Base-by-base conservation (phyloP, 2,329 filamentous ascomycete genomes). In the Fusarium sp. region DNA sequence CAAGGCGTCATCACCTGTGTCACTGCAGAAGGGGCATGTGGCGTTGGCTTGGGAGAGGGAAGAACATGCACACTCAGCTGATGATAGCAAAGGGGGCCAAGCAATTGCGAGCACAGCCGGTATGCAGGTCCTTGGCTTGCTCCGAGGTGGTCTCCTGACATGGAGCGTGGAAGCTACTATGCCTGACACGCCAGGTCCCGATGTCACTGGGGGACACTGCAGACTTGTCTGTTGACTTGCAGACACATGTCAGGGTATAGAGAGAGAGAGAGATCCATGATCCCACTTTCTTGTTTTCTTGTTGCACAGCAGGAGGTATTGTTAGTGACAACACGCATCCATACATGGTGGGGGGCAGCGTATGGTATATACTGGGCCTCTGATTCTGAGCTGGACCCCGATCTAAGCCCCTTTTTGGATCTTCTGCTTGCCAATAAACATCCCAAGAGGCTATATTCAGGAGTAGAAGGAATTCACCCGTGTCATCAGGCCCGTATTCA, bases 271-370 rank as follows among this genome's bases (percentile, higher is more conserved):
- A 51, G 29, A 21, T 46, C 14, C 41, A 63, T 53, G 39, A 53
- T 49, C 14, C 42, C 42, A 47, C 11, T 43, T 55, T 61, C 51
- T 55, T 65, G 47, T 51, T 62, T 61, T 57, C 8, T n/a, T 25
- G 67, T 70, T 51, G 44, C 49, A 70, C 67, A 31, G 53, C 66
- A 70, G 67, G 36, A 38, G 53, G 47, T 65, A 56, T 69, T 65
- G 54, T 50, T 61, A 55, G 61, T 53, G 58, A 54, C 53, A 63
- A 42, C 51, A 57, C 54, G 66, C 41, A 35, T 45, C 42, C 35
- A 50, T 41, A 23, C 37, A 43, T 19, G 55, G 49, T 59, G 63
- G 63, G 63, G 53, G 66, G 49, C 49, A 49, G 46, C 19, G 41
- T 50, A 57, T 53, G 54, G 45, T 50, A 59, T 50, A 59, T 58